A percentile compares a stretch with the other conserved stretches of the same genome.
These are phyloP conservation scores for Basipetospora chlamydospora DNA, from an alignment of 2,329 filamentous ascomycete genomes.

Conservation along the genomic window DNA sequence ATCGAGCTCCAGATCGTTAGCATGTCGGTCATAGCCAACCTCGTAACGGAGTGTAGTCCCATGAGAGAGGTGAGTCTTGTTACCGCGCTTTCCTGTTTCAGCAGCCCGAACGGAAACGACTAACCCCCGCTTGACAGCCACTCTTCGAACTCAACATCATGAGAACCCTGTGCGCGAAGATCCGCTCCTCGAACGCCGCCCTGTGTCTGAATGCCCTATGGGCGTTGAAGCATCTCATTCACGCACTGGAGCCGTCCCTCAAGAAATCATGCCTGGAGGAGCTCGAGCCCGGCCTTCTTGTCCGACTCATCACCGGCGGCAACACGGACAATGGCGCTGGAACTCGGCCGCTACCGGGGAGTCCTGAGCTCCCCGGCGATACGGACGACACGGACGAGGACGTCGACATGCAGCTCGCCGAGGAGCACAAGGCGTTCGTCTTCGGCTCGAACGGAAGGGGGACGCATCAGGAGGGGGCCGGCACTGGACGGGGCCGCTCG, in stretches of 20 bases:
- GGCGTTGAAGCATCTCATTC: conserved; percentile 83
- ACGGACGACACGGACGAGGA: conserved; percentile 36
- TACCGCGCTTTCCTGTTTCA: not conserved
- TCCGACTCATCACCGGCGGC: conserved; percentile 58
- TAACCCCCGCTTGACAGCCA: conserved; percentile 29
- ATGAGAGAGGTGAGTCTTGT: conserved; percentile 62
- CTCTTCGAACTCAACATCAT: conserved; percentile 63
- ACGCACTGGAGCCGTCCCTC: conserved; percentile 52
- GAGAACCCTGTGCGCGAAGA: conserved; percentile 66
- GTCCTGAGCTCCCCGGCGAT: conserved; percentile 12
- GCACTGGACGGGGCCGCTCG: conserved; percentile 20
- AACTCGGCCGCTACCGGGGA: no score
- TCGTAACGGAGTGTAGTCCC: conserved; percentile 78
- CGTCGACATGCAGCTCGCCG: conserved; percentile 37
- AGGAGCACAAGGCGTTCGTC: conserved; percentile 20
- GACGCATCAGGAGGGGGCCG: conserved; percentile 7
- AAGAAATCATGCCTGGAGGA: conserved; percentile 68
- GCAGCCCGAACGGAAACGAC: not conserved
- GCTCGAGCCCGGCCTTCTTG: conserved; percentile 65
- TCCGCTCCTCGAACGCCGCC: conserved; percentile 64
- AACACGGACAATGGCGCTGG: conserved; percentile 32
- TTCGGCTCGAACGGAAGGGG: conserved; percentile 6
- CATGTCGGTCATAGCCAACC: conserved; percentile 69
- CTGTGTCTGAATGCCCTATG: conserved; percentile 77
- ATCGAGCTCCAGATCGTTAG: conserved; percentile 74